Evolutionary conservation across 352 stramenopile genomes (phyloP).

Genomic region (Phytophthora ramorum): DNA sequence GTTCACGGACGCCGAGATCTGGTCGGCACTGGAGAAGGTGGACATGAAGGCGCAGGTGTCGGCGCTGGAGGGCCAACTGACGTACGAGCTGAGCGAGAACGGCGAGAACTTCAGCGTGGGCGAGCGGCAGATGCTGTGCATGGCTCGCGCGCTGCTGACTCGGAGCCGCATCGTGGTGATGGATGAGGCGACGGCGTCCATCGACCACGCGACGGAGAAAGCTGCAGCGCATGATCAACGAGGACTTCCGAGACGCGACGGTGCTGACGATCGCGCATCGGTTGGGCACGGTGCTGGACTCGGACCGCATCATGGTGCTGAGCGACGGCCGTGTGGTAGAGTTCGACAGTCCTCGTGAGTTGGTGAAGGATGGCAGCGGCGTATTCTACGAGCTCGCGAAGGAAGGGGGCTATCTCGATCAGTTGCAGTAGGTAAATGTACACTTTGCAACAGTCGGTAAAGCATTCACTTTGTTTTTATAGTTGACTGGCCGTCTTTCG

Average conservation of each 20-base stretch:
- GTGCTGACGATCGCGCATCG: slow-evolving; percentile 95
- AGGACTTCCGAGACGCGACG: too few species aligned
- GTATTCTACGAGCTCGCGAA: slow-evolving; percentile 17
- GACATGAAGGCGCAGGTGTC: slow-evolving; percentile 59
- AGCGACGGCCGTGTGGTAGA: too few species aligned
- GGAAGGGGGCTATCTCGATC: slow-evolving; percentile 26
- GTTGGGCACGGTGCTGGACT: slow-evolving; percentile 52
- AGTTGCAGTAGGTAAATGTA: slow-evolving; percentile 21
- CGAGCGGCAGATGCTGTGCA: too few species aligned
- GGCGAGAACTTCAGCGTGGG: slow-evolving; percentile 32
- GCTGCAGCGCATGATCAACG: slow-evolving; percentile 27
- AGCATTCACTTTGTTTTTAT: too few species aligned
- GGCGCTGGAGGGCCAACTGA: slow-evolving; percentile 25
- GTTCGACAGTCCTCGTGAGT: slow-evolving; percentile 56
- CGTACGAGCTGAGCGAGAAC: slow-evolving; percentile 24
- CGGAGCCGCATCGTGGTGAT: too few species aligned
- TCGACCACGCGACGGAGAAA: slow-evolving; percentile 67
- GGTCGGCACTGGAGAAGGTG: slow-evolving; percentile 75
- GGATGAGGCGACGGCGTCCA: too few species aligned
- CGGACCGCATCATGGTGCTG: too few species aligned
- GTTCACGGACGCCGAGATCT: slow-evolving; percentile 79
- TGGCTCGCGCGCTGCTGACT: too few species aligned
- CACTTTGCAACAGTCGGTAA: too few species aligned
- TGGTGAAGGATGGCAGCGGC: slow-evolving; percentile 1
- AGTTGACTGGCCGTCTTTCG: too few species aligned